A percentile compares a stretch with the other conserved stretches of the same genome.
These are phyloP conservation scores for Eucalyptus microcorys DNA, from an alignment of 345 rosid species.

Conservation along the genomic window DNA sequence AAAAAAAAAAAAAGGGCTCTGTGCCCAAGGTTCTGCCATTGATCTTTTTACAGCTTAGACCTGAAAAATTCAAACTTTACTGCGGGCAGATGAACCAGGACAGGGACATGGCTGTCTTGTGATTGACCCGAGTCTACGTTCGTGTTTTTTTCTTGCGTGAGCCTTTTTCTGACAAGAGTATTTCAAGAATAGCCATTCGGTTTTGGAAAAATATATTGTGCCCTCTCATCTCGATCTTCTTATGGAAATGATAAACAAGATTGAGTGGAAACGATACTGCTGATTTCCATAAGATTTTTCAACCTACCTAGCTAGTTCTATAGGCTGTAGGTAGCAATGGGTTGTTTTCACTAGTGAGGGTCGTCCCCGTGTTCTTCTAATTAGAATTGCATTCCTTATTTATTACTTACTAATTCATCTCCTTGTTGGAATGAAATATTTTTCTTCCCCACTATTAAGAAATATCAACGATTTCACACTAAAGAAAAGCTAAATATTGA, in stretches of 20 bases:
- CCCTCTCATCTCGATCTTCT: not conserved
- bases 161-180: not conserved
- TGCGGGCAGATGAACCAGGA: not conserved
- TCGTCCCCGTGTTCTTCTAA: no score
- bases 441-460: no score
- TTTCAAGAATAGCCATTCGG: not conserved
- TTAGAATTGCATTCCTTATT: no score
- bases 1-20: no score
- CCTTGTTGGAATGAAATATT: no score
- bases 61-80: not conserved
- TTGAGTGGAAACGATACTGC: not conserved
- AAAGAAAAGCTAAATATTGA: rapidly evolving
- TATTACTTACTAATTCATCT: no score
- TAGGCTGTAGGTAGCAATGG: rapidly evolving
- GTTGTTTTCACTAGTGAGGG: no score
- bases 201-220: not conserved
- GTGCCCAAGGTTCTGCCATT: not conserved
- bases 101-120: not conserved
- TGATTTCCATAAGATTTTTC: not conserved
- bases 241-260: not conserved
- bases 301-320: no score
- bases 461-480: no score
- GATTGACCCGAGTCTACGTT: not conserved
- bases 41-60: not conserved
- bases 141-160: not conserved